Base-by-base conservation (phyloP, 106 monocot genomes). In the Acorus gramineus region DNA sequence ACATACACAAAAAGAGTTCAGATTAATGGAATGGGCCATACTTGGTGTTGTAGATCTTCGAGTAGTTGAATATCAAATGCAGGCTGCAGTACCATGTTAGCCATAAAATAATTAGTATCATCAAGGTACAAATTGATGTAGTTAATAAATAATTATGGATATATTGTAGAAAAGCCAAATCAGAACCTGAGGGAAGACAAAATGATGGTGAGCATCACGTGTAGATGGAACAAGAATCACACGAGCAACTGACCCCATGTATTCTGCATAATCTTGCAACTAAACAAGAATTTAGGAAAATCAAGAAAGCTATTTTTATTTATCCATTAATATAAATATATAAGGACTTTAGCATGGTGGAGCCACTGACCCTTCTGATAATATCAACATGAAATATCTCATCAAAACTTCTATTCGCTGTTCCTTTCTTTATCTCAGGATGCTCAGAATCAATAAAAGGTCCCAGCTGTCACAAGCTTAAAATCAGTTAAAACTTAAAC, bases 371-470 rank as follows among this genome's bases (percentile, higher is more conserved):
- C 85, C 66, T 83, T 73, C 76, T 76, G 52, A 92, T 53, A 74
- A 98, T 79, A 74, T 92, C 88, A 59, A 66, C 52, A 58, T 68
- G 61, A 54, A 92, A 98, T n/a, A 98, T 92, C 12, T 98, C 85
- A 76, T 78, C 80, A 60, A 92, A 98, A 61, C 70, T 79, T 60
- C 66, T 71, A 55, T 81, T 85, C 42, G 80, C 79, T 73, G 77
- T 81, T 68, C 98, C 98, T 51, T 80, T 98, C 68, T 84, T 88
- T 2, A 98, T 83, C 52, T 85, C 85, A 11, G 92, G 98, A 77
- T 98, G 92, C 64, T 98, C 98, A 47, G 88, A 81, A 72, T 98
- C 98, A 75, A 98, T 42, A 82, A 98, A 98, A 14, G 98, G 98
- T 4, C 98, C 98, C 80, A 98, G 79, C 98, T 98, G 69, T 63